Conservation (phyloP, 495 filamentous ascomycete genomes). For the Penicillium macrosclerotiorum region DNA sequence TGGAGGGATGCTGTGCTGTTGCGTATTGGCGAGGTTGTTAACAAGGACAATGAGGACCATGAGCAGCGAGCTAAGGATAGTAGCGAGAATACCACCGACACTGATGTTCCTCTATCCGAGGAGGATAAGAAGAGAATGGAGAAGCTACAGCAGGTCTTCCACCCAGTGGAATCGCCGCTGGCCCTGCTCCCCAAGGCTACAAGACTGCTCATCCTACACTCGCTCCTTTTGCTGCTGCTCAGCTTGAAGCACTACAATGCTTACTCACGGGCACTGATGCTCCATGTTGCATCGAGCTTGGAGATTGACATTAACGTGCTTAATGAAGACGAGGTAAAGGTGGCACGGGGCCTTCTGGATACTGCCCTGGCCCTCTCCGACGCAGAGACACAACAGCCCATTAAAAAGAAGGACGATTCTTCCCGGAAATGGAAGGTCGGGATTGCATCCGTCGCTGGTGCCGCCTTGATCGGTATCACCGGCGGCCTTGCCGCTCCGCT, state of each 20-base stretch:
- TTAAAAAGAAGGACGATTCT: conserved; percentile 61
- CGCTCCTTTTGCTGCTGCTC: conserved; percentile 70
- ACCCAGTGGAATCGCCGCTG: conserved; percentile 46
- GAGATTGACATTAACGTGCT: conserved; percentile 62
- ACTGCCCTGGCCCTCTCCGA: conserved; percentile 69
- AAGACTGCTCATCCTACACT: conserved; percentile 51
- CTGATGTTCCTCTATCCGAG: conserved; percentile 23
- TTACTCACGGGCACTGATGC: conserved; percentile 71
- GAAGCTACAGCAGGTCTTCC: conserved; percentile 42
- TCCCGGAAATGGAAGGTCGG: conserved; percentile 79
- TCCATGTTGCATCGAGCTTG: conserved; percentile 67
- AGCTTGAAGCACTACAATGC: conserved; percentile 79
- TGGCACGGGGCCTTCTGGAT: conserved; percentile 71
- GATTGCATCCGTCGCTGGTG: conserved; percentile 74
- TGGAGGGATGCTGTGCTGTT: conserved; percentile 62
- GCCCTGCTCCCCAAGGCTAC: conserved; percentile 37
- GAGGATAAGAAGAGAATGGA: conserved; percentile 27
- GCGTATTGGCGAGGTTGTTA: conserved; percentile 64
- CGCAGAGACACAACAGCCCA: conserved; percentile 63
- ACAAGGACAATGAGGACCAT: conserved; percentile 48
- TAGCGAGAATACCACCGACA: conserved; percentile 2
- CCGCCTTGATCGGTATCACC: conserved; percentile 76
- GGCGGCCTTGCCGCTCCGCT: conserved; percentile 80
- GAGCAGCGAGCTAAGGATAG: conserved; percentile 12
- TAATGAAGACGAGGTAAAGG: conserved; percentile 67